Evolutionary conservation across 371 early-diverging fungal genomes (phyloP).

Genomic region (Paraphysoderma sedebokerense): DNA sequence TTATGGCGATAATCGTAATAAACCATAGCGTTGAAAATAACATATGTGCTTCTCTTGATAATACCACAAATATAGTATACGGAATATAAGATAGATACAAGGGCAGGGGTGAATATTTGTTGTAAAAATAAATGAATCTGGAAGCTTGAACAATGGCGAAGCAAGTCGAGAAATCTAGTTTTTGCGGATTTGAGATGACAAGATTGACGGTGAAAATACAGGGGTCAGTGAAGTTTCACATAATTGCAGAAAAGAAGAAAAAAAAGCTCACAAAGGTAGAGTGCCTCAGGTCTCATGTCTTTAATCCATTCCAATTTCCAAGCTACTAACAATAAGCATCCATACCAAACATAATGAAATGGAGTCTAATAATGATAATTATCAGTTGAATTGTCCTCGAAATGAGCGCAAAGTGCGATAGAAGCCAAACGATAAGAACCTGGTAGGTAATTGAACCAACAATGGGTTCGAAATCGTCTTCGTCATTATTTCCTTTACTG

Average conservation of each 20-base stretch:
- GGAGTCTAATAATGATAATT: too few species aligned
- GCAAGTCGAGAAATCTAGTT: neutral
- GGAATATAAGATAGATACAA: slow-evolving; percentile 4
- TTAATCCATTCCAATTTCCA: neutral
- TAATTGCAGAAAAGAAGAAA: neutral
- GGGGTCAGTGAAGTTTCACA: too few species aligned
- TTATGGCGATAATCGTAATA: slow-evolving; percentile 1
- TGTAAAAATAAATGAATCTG: neutral
- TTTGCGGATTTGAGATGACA: neutral
- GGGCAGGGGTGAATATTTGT: slow-evolving; percentile 1
- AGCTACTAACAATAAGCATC: neutral
- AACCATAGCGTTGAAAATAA: slow-evolving; percentile 5
- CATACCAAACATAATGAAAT: slow-evolving; percentile 4
- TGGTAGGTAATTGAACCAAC: neutral
- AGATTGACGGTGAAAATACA: too few species aligned
- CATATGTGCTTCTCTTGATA: slow-evolving; percentile 2
- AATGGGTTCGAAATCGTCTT: neutral
- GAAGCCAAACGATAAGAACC: too few species aligned
- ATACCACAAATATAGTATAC: neutral
- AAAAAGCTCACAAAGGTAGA: neutral
- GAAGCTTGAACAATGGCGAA: neutral
- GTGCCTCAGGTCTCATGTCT: neutral
- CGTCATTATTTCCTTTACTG: neutral
- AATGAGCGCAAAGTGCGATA: too few species aligned
- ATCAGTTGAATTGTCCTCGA: too few species aligned